Percentiles rank a stretch among this genome's conserved stretches.
Conservation (phyloP, 208 protist genomes). For the Acanthamoeba lenticulata region DNA sequence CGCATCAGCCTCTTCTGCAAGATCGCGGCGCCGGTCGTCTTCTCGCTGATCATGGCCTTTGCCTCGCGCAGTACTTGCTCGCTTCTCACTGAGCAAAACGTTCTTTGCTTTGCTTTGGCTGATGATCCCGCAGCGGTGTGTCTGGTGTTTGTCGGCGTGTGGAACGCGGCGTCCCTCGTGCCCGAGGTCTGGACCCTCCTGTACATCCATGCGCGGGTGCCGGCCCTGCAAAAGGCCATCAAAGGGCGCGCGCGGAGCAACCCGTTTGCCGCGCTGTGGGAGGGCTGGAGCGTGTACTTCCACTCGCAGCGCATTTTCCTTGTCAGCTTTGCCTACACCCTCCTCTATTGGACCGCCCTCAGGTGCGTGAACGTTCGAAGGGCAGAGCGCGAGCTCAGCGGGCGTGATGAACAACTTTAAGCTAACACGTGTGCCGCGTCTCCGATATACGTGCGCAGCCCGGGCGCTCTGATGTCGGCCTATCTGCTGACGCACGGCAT, state of each 20-base stretch:
- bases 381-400: not conserved
- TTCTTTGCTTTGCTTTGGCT: no score
- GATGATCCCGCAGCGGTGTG: not conserved
- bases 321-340: slow-evolving; percentile 44
- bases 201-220: not conserved
- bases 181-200: slow-evolving; percentile 1
- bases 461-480: slow-evolving; percentile 39
- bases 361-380: not conserved
- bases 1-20: slow-evolving; percentile 49
- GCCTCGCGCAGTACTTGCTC: not conserved
- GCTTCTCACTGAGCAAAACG: not conserved
- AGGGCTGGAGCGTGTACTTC: not conserved
- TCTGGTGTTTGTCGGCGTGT: slow-evolving; percentile 20
- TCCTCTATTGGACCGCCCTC: slow-evolving; percentile 50
- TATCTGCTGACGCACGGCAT: slow-evolving; percentile 40
- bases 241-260: no score
- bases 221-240: not conserved
- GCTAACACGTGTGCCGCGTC: not conserved
- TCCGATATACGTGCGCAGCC: not conserved
- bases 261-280: not conserved
- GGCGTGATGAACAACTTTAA: not conserved
- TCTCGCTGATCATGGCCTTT: slow-evolving; percentile 34
- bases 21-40: not conserved
- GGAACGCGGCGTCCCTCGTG: slow-evolving; percentile 33
- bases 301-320: slow-evolving; percentile 22